Base-by-base conservation (phyloP, 176 grass and related monocot species). In the Triticum monococcum region DNA sequence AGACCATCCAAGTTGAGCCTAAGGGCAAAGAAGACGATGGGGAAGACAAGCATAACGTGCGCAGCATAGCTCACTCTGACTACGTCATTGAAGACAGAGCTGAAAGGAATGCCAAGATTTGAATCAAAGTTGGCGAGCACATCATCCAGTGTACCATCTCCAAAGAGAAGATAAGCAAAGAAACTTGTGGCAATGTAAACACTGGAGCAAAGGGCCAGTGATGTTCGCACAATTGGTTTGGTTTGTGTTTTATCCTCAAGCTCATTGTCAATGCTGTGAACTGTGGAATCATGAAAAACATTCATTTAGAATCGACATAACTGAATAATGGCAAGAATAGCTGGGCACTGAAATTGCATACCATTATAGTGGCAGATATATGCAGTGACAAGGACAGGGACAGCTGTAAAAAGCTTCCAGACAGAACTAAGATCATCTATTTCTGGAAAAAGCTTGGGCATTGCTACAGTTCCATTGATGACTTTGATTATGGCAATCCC, bases 301-400 rank as follows among this genome's bases (percentile, higher is more conserved):
- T 24, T 4, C 71, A 86, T 60, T 88, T 64, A 93, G 64, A 89
- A 72, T 31, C 59, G 28, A 71, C 69, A 87, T 65, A 25, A 45
- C 16, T 63, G 60, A 88, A 62, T 17, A 84, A 12, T 52, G 50
- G 48, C 26, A 75, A 74, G 13, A 87, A 26, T 62, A 80, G 67
- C 2, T 79, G 9, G 23, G 20, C 38, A 64, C 38, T 56, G 30
- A 23, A 36, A 86, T 11, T 32, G 40, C 81, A 14, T 90, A 98
- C 93, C 90, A 1, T 89, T 98, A 79, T 88, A 96, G 43, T 98
- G 96, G 88, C 93, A 98, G 75, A 96, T 96, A 59, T 94, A 98
- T 61, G 96, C 90, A n/a, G 93, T 92, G 37, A 94, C 91, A 90
- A 98, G 86, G 81, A 98, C 88, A 64, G 96, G 96, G 12, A 96